Evolutionary conservation across 805 yeast species (phyloP).

Genomic region (Saturnispora zaruensis): DNA sequence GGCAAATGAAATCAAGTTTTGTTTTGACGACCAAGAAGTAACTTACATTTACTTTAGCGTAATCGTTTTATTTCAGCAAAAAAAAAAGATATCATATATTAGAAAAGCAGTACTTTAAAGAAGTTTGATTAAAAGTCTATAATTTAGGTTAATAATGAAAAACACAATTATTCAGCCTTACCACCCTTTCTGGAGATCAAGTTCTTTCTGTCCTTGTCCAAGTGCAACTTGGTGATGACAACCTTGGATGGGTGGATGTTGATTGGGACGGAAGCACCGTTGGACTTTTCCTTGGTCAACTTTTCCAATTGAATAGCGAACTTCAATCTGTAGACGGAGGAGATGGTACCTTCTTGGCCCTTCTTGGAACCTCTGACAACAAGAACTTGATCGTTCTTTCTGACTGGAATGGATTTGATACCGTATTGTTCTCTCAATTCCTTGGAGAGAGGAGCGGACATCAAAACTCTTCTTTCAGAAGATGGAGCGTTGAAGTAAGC

Average conservation of each 20-base stretch:
- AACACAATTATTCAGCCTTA: slow-evolving; percentile 66
- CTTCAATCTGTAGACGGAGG: slow-evolving; percentile 98
- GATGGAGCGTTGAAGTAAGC: slow-evolving; percentile 99
- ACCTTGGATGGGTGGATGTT: slow-evolving; percentile 98
- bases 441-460: slow-evolving; percentile 98
- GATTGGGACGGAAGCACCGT: slow-evolving; percentile 95
- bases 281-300: slow-evolving; percentile 94
- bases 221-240: slow-evolving; percentile 95
- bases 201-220: slow-evolving; percentile 98
- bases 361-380: slow-evolving; percentile 98
- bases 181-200: slow-evolving; percentile 98
- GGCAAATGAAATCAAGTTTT: slow-evolving; percentile 8
- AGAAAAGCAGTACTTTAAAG: slow-evolving; percentile 3
- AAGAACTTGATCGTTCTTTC: slow-evolving; percentile 92
- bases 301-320: slow-evolving; percentile 94
- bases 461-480: slow-evolving; percentile 83
- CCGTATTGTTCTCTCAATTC: slow-evolving; percentile 97
- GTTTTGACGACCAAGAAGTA: slow-evolving; percentile 1
- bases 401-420: slow-evolving; percentile 91
- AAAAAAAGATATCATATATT: not conserved
- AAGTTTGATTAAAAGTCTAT: slow-evolving; percentile 6
- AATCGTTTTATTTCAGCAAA: not conserved
- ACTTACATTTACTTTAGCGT: not conserved
- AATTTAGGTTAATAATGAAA: slow-evolving; percentile 1
- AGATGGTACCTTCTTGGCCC: slow-evolving; percentile 98